Percentiles rank a stretch among this genome's conserved stretches.
Evolutionary conservation across 2,329 filamentous ascomycete genomes (phyloP).

Genomic region (Phialophora macrospora): DNA sequence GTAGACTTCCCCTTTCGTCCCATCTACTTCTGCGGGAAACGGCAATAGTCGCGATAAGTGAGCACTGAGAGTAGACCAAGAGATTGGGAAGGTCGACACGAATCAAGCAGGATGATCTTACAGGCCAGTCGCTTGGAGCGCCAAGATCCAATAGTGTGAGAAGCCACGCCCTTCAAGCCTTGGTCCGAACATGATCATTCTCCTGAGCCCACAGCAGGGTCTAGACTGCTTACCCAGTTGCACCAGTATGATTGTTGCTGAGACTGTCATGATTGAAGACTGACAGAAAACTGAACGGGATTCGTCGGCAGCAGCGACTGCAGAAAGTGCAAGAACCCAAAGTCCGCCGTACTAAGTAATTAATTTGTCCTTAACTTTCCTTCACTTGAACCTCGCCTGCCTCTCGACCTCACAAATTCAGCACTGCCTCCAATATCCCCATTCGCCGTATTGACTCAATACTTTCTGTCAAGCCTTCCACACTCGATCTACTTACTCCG

Average conservation of each 20-base stretch:
- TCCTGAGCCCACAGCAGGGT: background rate
- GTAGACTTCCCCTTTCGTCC: background rate
- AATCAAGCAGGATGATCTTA: background rate
- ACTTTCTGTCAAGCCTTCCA: background rate
- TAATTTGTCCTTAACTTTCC: too few relatives aligned
- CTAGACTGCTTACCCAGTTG: too few relatives aligned
- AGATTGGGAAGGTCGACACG: background rate
- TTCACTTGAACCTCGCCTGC: too few relatives aligned
- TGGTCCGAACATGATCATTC: background rate
- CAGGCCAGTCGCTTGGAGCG: constrained; percentile 15
- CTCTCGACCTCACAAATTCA: background rate
- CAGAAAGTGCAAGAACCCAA: too few relatives aligned
- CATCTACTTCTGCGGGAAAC: background rate
- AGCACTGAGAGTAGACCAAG: background rate
- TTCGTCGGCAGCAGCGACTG: too few relatives aligned
- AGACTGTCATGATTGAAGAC: too few relatives aligned
- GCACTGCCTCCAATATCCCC: background rate
- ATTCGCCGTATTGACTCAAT: background rate
- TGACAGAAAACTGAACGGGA: too few relatives aligned
- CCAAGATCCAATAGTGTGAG: constrained; percentile 33
- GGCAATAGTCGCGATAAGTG: background rate
- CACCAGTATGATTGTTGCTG: too few relatives aligned
- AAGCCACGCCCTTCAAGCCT: background rate
- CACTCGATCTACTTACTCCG: background rate
- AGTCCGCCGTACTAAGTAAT: too few relatives aligned